Evolutionary conservation across 768 basidiomycete genomes (phyloP), one percentile per base, ranked within the genome.

Genomic region (Asterophora parasitica): DNA sequence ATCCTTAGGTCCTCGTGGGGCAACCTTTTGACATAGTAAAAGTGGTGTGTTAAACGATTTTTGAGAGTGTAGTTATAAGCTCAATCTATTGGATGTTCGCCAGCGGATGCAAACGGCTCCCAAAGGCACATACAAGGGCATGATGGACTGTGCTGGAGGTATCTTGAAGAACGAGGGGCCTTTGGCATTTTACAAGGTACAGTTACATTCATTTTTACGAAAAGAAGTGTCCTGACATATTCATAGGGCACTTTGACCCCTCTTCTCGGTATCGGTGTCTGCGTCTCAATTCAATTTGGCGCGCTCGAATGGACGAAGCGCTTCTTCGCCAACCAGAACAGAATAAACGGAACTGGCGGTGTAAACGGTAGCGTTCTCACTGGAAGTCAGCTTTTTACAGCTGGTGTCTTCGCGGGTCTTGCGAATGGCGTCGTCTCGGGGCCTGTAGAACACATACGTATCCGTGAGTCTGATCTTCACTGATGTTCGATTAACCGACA

Each of bases 11-110:
- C 50, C 74, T 92, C 38, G 90, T 92, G 39, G 92, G 91, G 40
- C 90, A 95, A 65, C 93, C 93, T 10, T 97, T 97, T 66, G 93
- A 97, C 66, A 93, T 95, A 54, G 89, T 93, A 70, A 96, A 96
- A 84, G 90, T 93, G 70, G 90, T 92, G 62, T 63, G 88, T 80
- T 53, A 27, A 33, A 17, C 44, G n/a, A 30, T 33, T 34, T 16
- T 41, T 20, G n/a, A 41, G 30, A 26, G 32, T 31, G 9, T 13
- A 9, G 9, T 11, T 19, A 13, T 33, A n/a, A 15, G 19, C 30
- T 7, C 26, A 7, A 23, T 15, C 27, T 42, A n/a, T 8, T 9
- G 39, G 15, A 30, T 55, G 20, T 46, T 19, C 39, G 30, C 28
- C 61, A 92, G 91, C 82, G 93, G 50, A 92, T 95, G 85, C 93